Evolutionary conservation across 2,329 filamentous ascomycete species (phyloP).

Genomic region (Metarhizium robertsii): DNA sequence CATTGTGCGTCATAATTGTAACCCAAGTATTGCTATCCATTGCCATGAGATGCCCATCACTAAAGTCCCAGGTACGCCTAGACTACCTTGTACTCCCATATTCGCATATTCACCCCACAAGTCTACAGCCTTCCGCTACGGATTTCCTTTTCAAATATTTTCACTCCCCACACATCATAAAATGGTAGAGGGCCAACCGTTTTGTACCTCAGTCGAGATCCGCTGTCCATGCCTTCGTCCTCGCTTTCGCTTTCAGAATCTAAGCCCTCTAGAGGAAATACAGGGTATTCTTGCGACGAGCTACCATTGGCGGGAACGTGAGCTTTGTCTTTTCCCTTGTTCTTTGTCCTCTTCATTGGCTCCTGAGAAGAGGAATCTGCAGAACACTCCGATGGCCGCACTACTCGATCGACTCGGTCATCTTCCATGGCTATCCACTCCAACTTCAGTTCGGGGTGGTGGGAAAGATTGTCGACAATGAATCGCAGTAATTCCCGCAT

Average conservation of each 20-base stretch:
- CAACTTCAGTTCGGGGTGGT: slow-evolving; percentile 44
- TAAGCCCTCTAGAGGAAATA: slow-evolving; percentile 18
- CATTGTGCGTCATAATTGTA: background rate
- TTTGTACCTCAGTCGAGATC: slow-evolving; percentile 24
- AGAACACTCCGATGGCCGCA: slow-evolving; percentile 26
- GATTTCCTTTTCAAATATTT: slow-evolving; percentile 51
- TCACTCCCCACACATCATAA: slow-evolving; percentile 35
- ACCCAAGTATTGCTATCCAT: background rate
- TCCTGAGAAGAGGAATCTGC: slow-evolving; percentile 18
- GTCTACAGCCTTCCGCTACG: slow-evolving; percentile 13
- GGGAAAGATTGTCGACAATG: slow-evolving; percentile 46
- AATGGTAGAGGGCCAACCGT: slow-evolving; percentile 27
- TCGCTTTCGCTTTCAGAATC: slow-evolving; percentile 26
- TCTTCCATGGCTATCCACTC: slow-evolving; percentile 50
- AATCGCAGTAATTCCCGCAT: slow-evolving; percentile 49
- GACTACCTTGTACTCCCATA: background rate
- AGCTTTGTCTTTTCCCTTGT: slow-evolving; percentile 24
- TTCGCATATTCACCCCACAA: background rate
- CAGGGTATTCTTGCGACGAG: slow-evolving; percentile 14
- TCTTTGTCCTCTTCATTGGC: slow-evolving; percentile 22
- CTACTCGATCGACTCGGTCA: slow-evolving; percentile 37
- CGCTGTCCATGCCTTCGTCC: slow-evolving; percentile 20
- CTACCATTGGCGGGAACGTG: slow-evolving; percentile 7
- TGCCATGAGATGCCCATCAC: background rate
- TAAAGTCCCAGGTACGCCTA: background rate